These are phyloP conservation scores for Candolleomyces eurysporus DNA, from an alignment of 768 basidiomycete genomes.

Conservation along the genomic window DNA sequence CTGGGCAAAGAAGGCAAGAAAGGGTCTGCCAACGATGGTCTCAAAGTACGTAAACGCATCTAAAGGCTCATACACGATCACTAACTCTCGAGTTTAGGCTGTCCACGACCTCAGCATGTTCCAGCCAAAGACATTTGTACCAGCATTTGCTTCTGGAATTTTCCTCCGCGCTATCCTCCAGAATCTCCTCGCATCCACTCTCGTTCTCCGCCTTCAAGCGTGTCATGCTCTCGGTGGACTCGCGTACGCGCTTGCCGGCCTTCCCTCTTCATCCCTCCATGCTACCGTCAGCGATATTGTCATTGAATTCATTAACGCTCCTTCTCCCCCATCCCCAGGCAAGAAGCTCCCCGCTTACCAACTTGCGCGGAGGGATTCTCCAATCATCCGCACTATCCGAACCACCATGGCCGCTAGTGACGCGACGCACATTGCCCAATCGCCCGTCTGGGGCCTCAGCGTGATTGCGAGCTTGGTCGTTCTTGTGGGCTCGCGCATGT, in stretches of 20 bases:
- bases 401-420: slow-evolving; percentile 56
- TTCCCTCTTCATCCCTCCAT: slow-evolving; percentile 50
- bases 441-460: slow-evolving; percentile 75
- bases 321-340: slow-evolving; percentile 32
- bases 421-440: slow-evolving; percentile 63
- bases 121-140: slow-evolving; percentile 67
- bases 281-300: slow-evolving; percentile 50
- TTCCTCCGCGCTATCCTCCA: slow-evolving; percentile 59
- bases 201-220: slow-evolving; percentile 67
- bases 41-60: slow-evolving; percentile 51
- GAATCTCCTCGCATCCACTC: slow-evolving; percentile 62
- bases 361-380: slow-evolving; percentile 35
- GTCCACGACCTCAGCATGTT: slow-evolving; percentile 66
- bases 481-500: slow-evolving; percentile 58
- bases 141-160: slow-evolving; percentile 45
- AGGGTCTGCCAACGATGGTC: slow-evolving; percentile 73
- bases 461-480: slow-evolving; percentile 66
- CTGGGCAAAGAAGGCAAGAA: slow-evolving; percentile 90
- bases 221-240: slow-evolving; percentile 75
- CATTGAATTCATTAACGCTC: slow-evolving; percentile 45
- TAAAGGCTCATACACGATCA: slow-evolving; percentile 5
- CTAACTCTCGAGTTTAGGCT: slow-evolving; percentile 42
- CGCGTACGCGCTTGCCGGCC: slow-evolving; percentile 48
- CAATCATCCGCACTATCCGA: slow-evolving; percentile 64
- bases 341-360: slow-evolving; percentile 28